Conservation (phyloP, 345 rosid genomes). For the Raphanus raphanistrum region DNA sequence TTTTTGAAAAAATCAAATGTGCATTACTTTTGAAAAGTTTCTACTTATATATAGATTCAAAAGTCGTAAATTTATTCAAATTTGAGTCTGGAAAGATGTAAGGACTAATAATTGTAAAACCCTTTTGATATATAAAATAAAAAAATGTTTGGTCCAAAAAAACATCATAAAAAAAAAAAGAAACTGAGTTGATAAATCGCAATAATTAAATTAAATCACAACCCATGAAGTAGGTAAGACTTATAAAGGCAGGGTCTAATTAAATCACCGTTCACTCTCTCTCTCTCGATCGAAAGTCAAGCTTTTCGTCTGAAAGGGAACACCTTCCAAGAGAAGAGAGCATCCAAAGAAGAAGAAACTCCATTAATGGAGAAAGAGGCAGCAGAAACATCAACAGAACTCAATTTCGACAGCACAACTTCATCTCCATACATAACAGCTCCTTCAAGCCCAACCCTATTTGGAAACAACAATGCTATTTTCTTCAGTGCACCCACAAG, state of each 20-base stretch:
- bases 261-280: slow-evolving; percentile 21
- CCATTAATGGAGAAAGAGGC: slow-evolving; percentile 51
- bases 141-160: slow-evolving; percentile 10
- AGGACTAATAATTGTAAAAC: slow-evolving; percentile 12
- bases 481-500: slow-evolving; percentile 67
- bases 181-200: slow-evolving; percentile 6
- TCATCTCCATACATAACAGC: slow-evolving; percentile 97
- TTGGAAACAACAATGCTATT: slow-evolving; percentile 51
- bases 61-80: not conserved
- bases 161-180: not conserved
- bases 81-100: slow-evolving; percentile 27
- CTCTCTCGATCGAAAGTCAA: slow-evolving; percentile 22
- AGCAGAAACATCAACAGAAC: slow-evolving; percentile 47
- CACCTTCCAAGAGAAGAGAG: slow-evolving; percentile 28
- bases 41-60: not conserved
- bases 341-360: slow-evolving; percentile 8
- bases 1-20: too few relatives aligned
- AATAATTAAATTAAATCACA: slow-evolving; percentile 35
- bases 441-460: slow-evolving; percentile 86
- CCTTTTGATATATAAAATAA: not conserved
- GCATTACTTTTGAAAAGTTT: not conserved
- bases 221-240: slow-evolving; percentile 34
- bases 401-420: slow-evolving; percentile 75
- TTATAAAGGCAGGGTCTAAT: slow-evolving; percentile 53
- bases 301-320: slow-evolving; percentile 27